phyloP scores from a whole-genome alignment of 75 land plant species.

The Sequoia sempervirens region DNA sequence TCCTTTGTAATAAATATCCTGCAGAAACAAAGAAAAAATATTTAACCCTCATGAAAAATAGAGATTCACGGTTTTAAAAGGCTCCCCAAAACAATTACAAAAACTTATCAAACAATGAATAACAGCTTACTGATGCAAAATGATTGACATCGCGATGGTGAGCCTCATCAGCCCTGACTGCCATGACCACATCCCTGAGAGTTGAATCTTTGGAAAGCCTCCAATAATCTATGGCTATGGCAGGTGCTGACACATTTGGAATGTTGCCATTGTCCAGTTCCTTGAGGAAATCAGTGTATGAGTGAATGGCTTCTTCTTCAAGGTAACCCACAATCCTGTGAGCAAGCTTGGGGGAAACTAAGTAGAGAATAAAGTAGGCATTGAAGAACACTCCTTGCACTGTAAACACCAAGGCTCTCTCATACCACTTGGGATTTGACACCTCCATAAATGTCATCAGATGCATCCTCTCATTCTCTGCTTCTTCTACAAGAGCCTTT shows the following conservation, averaged over 20 bases:
- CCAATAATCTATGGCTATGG: constrained; percentile 56
- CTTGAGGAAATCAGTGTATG: too few species aligned
- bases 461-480: too few species aligned
- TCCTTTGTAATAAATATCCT: too few species aligned
- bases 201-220: constrained; percentile 13
- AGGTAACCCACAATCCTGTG: too few species aligned
- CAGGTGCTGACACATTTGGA: constrained; percentile 33
- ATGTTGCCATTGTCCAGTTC: constrained; percentile 29
- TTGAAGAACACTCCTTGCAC: constrained; percentile 53
- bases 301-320: too few species aligned
- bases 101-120: too few species aligned
- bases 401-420: background rate
- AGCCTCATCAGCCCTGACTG: constrained; percentile 50
- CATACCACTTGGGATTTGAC: too few species aligned
- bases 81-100: background rate
- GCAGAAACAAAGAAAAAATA: too few species aligned
- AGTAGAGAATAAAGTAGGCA: constrained; percentile 30
- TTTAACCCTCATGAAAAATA: too few species aligned
- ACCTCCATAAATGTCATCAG: too few species aligned
- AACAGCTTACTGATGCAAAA: constrained; percentile 35
- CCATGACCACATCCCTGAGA: constrained; percentile 29
- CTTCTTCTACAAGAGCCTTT: too few species aligned
- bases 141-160: constrained; percentile 57
- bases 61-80: background rate
- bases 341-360: background rate